Percentiles rank a stretch among this genome's conserved stretches.
phyloP scores from a whole-genome alignment of 116 monocot genomes.

The Iris pallida region DNA sequence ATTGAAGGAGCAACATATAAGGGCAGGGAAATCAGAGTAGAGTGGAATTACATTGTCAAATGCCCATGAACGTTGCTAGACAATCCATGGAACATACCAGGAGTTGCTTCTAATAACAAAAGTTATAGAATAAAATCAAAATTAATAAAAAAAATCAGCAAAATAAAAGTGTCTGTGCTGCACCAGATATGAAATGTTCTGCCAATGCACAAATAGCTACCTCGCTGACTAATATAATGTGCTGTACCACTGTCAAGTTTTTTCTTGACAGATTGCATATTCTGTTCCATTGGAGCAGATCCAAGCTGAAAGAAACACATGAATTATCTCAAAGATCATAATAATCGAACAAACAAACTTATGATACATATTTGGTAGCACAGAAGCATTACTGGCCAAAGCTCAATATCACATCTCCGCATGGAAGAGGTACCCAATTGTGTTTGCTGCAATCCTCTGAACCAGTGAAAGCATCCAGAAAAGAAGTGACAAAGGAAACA shows the following conservation, averaged over 20 bases:
- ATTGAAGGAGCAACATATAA: not conserved
- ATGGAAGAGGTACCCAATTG: conserved; percentile 1
- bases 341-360: not conserved
- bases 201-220: not conserved
- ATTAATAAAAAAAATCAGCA: not conserved
- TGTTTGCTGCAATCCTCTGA: conserved; percentile 10
- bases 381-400: conserved; percentile 4
- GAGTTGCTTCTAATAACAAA: conserved; percentile 4
- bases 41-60: conserved; percentile 13
- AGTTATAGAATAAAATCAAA: not conserved
- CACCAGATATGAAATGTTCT: not conserved
- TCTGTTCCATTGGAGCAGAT: not conserved
- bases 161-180: not conserved
- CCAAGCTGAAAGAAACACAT: conserved; percentile 5
- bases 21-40: not conserved
- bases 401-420: not conserved
- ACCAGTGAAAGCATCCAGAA: not conserved
- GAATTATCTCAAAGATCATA: not conserved
- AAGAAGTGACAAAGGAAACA: not conserved
- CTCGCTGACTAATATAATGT: not conserved
- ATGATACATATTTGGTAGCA: not conserved
- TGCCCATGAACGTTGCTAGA: conserved; percentile 9
- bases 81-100: not conserved
- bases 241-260: not conserved
- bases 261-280: conserved; percentile 8